These are phyloP conservation scores for Trypanosoma brucei DNA, from an alignment of 208 protist species.

Conservation along the genomic window DNA sequence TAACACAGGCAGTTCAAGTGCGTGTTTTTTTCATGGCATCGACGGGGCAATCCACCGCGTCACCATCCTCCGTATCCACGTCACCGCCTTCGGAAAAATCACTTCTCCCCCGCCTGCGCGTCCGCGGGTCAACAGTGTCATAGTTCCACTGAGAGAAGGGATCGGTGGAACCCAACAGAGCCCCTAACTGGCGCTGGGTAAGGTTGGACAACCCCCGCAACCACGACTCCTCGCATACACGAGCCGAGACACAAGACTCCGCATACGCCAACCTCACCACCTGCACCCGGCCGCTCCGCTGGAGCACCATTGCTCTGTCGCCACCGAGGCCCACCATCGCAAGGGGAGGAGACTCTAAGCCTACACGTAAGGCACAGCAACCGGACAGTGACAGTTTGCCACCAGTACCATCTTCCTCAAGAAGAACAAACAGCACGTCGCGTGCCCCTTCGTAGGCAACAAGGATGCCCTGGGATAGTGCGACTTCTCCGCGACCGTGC, in stretches of 20 bases:
- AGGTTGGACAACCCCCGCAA: constrained; percentile 5
- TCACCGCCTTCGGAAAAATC: constrained; percentile 7
- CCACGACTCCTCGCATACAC: background rate
- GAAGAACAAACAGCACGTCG: constrained; percentile 52
- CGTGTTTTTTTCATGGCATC: background rate
- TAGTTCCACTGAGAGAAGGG: constrained; percentile 74
- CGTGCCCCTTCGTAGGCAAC: constrained; percentile 48
- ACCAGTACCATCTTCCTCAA: constrained; percentile 33
- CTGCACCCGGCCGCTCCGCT: constrained; percentile 41
- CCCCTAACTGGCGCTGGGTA: background rate
- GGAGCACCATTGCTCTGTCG: constrained; percentile 44
- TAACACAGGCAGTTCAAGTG: background rate
- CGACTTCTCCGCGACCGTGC: background rate
- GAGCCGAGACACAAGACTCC: constrained; percentile 7
- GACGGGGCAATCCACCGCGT: constrained; percentile 1
- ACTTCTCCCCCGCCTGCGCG: constrained; percentile 23
- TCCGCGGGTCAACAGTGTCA: constrained; percentile 56
- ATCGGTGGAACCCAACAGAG: constrained; percentile 44
- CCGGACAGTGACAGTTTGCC: constrained; percentile 31
- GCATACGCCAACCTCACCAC: constrained; percentile 34
- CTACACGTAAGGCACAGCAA: constrained; percentile 16
- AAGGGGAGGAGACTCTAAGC: constrained; percentile 30
- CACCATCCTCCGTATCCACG: constrained; percentile 12
- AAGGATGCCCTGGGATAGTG: constrained; percentile 58
- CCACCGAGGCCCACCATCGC: constrained; percentile 41